Evolutionary conservation across 164 flowering plant species (phyloP).

Genomic region (Magnolia changhungtana): DNA sequence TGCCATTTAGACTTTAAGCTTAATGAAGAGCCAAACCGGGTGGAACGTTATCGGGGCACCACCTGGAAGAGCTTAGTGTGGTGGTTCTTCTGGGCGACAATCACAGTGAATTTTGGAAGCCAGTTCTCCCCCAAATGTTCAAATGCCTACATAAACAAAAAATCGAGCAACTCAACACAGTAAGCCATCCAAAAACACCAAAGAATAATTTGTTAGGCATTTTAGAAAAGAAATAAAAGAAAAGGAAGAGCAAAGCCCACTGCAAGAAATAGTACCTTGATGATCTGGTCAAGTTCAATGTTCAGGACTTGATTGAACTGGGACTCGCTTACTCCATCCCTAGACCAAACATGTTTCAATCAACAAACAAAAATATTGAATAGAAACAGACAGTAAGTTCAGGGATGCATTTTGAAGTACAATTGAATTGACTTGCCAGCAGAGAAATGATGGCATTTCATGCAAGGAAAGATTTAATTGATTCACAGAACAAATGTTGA

Average conservation of each 20-base stretch:
- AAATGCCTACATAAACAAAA: slow-evolving; percentile 48
- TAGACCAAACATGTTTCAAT: slow-evolving; percentile 17
- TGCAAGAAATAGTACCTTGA: slow-evolving; percentile 42
- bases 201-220: not conserved
- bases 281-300: slow-evolving; percentile 70
- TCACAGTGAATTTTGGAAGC: slow-evolving; percentile 72
- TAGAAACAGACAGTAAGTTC: not conserved
- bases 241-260: not conserved
- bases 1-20: not conserved
- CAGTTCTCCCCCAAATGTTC: slow-evolving; percentile 53
- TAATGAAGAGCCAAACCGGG: slow-evolving; percentile 47
- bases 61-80: slow-evolving; percentile 74
- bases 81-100: slow-evolving; percentile 82
- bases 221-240: not conserved
- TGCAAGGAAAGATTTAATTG: no score
- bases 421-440: no score
- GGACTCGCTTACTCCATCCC: slow-evolving; percentile 85
- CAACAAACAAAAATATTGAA: not conserved
- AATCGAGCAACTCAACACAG: not conserved
- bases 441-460: no score
- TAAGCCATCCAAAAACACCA: not conserved
- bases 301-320: slow-evolving; percentile 80
- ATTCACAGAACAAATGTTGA: no score
- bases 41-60: slow-evolving; percentile 63
- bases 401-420: no score